Evolutionary conservation across 495 filamentous ascomycete genomes (phyloP).

Genomic region (Aspergillus asperescens): DNA sequence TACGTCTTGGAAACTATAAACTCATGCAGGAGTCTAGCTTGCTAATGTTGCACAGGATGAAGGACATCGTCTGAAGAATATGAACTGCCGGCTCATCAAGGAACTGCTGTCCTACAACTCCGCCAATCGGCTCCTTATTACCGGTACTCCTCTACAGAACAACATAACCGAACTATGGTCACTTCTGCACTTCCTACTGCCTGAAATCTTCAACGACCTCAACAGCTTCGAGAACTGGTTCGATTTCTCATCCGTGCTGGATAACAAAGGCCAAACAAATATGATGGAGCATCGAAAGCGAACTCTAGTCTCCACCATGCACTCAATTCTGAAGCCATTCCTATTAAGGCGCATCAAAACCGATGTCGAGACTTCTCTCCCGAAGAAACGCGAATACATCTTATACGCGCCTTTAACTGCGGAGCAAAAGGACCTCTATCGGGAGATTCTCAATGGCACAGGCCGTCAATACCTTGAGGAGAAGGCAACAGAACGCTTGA

Average conservation of each 20-base stretch:
- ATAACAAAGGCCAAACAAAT: constrained; percentile 62
- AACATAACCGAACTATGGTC: constrained; percentile 96
- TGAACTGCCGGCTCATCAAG: constrained; percentile 85
- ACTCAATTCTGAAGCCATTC: constrained; percentile 88
- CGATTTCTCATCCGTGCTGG: constrained; percentile 84
- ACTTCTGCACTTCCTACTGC: constrained; percentile 85
- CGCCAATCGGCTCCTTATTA: constrained; percentile 85
- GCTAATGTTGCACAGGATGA: constrained; percentile 58
- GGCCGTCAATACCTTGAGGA: constrained; percentile 77
- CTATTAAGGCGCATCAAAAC: constrained; percentile 84
- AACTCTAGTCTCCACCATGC: constrained; percentile 80
- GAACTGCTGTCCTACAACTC: constrained; percentile 84
- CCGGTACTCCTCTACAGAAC: constrained; percentile 92
- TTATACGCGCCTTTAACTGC: constrained; percentile 84
- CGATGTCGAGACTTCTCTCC: constrained; percentile 84
- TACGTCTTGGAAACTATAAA: constrained; percentile 34
- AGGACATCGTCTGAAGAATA: constrained; percentile 95
- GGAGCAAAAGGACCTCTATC: constrained; percentile 86
- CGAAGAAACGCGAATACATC: constrained; percentile 94
- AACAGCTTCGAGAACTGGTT: constrained; percentile 92
- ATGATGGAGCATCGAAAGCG: constrained; percentile 55
- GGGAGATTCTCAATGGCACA: constrained; percentile 72
- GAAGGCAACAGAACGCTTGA: constrained; percentile 67
- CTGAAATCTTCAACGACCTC: constrained; percentile 84
- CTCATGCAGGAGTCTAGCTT: constrained; percentile 2